Percentiles rank a stretch among this genome's conserved stretches.
Conservation (phyloP, 805 yeast genomes). For the Saccharomycopsis amapae region DNA sequence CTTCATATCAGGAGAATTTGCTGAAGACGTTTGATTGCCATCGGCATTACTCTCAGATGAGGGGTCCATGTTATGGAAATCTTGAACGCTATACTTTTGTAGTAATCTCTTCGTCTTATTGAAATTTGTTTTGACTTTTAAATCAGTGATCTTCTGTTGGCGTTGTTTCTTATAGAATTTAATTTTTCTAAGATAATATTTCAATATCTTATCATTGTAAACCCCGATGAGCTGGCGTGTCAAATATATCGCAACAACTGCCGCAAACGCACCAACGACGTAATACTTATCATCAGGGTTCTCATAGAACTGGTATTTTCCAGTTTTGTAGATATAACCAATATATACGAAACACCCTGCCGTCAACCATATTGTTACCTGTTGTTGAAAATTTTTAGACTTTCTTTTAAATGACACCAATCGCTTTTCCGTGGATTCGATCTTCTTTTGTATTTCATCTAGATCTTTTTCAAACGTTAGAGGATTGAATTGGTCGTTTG, state of each 20-base stretch:
- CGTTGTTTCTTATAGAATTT: constrained; percentile 11
- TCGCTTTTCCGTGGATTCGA: constrained; percentile 2
- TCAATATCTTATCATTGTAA: constrained; percentile 3
- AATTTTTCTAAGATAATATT: constrained; percentile 10
- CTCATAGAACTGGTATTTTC: not conserved
- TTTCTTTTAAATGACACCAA: constrained; percentile 1
- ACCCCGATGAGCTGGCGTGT: not conserved
- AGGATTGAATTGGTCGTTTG: constrained; percentile 13
- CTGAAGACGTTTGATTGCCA: no score
- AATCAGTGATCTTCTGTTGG: constrained; percentile 10
- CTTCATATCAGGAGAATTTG: no score
- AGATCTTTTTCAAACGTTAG: constrained; percentile 18
- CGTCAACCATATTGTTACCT: not conserved
- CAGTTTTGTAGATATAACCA: not conserved
- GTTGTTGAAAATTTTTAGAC: constrained; percentile 5
- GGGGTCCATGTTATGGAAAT: constrained; percentile 7
- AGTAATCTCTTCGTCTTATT: constrained; percentile 16
- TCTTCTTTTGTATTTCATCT: constrained; percentile 20
- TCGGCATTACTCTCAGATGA: not conserved
- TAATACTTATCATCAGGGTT: not conserved
- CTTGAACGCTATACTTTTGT: constrained; percentile 18
- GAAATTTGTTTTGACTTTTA: constrained; percentile 18
- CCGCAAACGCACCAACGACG: not conserved
- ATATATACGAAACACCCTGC: not conserved
- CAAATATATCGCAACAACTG: constrained; percentile 4